These are phyloP conservation scores for Sedum album DNA, from an alignment of 164 flowering plant genomes.

Conservation along the genomic window DNA sequence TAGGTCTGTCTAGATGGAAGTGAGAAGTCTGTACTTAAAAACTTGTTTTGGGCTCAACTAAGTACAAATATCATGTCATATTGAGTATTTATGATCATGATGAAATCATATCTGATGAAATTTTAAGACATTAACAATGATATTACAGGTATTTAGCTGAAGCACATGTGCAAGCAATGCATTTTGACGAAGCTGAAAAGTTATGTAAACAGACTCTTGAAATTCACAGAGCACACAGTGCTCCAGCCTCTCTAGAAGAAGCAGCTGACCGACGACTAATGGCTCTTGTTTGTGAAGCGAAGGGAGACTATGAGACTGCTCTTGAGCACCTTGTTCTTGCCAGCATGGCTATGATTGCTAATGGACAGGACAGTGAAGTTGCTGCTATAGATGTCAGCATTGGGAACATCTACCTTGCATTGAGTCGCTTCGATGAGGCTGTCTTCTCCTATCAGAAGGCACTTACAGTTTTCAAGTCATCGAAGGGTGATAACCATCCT, in stretches of 20 bases:
- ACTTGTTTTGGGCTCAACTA: neutral
- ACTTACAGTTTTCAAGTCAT: constrained; percentile 88
- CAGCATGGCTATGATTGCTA: constrained; percentile 94
- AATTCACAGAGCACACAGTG: constrained; percentile 83
- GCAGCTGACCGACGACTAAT: constrained; percentile 95
- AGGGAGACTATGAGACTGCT: constrained; percentile 84
- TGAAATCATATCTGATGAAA: neutral
- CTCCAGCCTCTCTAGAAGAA: constrained; percentile 90
- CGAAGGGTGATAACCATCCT: constrained; percentile 85
- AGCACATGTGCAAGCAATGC: constrained; percentile 96
- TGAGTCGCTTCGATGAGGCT: constrained; percentile 90
- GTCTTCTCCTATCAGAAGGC: constrained; percentile 97
- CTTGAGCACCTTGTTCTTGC: constrained; percentile 98
- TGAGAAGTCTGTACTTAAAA: neutral
- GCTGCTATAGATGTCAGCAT: constrained; percentile 93
- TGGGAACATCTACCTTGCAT: constrained; percentile 77
- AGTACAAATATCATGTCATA: neutral
- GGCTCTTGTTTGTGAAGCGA: constrained; percentile 94
- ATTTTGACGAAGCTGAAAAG: constrained; percentile 83
- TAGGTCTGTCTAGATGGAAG: neutral
- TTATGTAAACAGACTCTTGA: constrained; percentile 85
- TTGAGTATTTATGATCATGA: neutral
- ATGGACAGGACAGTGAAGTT: constrained; percentile 82
- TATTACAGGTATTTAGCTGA: constrained; percentile 82
- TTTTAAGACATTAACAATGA: neutral